Conservation (phyloP, 352 stramenopile genomes). For the Lagenidium giganteum region DNA sequence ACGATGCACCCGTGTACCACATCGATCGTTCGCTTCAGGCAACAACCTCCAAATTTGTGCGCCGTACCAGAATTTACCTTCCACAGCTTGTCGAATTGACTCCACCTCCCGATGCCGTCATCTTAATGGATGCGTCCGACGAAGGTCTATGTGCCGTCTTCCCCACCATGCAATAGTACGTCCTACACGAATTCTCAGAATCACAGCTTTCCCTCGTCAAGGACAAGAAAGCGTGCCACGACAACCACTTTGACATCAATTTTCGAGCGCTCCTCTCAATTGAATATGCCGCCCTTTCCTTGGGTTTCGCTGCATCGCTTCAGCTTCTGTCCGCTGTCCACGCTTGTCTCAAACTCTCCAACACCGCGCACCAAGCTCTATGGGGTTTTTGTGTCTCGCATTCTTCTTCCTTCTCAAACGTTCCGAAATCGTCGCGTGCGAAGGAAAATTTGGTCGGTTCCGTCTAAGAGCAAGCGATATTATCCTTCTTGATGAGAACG, state of each 20-base stretch:
- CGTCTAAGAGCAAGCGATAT: background rate
- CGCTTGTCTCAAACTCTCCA: background rate
- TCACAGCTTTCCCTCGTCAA: too few species aligned
- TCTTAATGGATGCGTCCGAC: slow-evolving; percentile 16
- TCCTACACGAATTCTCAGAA: too few species aligned
- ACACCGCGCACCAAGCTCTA: background rate
- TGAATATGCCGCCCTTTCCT: slow-evolving; percentile 2
- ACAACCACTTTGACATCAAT: slow-evolving; percentile 26
- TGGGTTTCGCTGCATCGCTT: slow-evolving; percentile 1
- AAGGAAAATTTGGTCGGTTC: slow-evolving; percentile 1
- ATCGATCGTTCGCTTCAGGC: too few species aligned
- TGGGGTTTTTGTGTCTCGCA: slow-evolving; percentile 1
- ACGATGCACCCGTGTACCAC: too few species aligned
- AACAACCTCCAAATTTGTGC: too few species aligned
- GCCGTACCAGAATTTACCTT: too few species aligned
- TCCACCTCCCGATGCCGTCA: slow-evolving; percentile 1
- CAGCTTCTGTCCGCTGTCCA: background rate
- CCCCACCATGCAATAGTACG: background rate
- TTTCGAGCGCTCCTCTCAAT: slow-evolving; percentile 13
- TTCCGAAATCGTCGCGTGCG: slow-evolving; percentile 1
- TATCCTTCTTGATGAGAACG: too few species aligned
- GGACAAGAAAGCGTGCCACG: too few species aligned
- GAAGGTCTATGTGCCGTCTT: slow-evolving; percentile 6
- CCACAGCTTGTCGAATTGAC: too few species aligned
- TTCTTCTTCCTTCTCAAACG: slow-evolving; percentile 4